Conservation (phyloP, 2,329 filamentous ascomycete genomes). For the Macroventuria anomochaeta region DNA sequence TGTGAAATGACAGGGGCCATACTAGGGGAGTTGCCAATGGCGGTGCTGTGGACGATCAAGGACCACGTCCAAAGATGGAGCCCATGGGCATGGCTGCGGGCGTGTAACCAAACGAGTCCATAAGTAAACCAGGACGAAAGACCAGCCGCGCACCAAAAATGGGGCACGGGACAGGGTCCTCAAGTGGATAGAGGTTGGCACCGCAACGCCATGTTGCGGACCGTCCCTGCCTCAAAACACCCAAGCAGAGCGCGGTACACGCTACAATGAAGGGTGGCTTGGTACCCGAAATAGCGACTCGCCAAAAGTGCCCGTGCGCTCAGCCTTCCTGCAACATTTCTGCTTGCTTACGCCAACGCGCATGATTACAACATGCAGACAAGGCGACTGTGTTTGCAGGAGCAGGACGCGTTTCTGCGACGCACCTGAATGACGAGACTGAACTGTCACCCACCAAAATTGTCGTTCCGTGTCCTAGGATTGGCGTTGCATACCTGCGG, state of each 20-base stretch:
- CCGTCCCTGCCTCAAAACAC: slow-evolving; percentile 45
- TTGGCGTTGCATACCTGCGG: background rate
- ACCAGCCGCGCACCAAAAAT: slow-evolving; percentile 41
- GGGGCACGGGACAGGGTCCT: slow-evolving; percentile 28
- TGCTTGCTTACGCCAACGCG: slow-evolving; percentile 33
- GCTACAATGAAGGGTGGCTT: slow-evolving; percentile 43
- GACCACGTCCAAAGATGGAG: slow-evolving; percentile 38
- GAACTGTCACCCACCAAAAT: background rate
- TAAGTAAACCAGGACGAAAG: slow-evolving; percentile 37
- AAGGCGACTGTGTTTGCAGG: slow-evolving; percentile 21
- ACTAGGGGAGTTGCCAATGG: slow-evolving; percentile 32
- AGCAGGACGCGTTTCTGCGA: slow-evolving; percentile 4
- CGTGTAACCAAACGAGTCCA: slow-evolving; percentile 47
- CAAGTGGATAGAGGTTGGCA: slow-evolving; percentile 22
- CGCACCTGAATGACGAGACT: background rate
- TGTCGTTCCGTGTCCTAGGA: background rate
- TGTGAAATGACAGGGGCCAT: slow-evolving; percentile 32
- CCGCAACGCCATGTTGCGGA: slow-evolving; percentile 45
- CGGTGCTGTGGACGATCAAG: slow-evolving; percentile 35
- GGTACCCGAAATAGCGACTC: slow-evolving; percentile 42
- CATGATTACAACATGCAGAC: slow-evolving; percentile 31
- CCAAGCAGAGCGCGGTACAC: slow-evolving; percentile 31
- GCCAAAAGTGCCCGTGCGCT: slow-evolving; percentile 32
- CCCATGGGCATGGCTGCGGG: slow-evolving; percentile 44
- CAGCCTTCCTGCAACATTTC: slow-evolving; percentile 40